phyloP scores from a whole-genome alignment of 179 eudicot genomes.

The Beta lomatogona region DNA sequence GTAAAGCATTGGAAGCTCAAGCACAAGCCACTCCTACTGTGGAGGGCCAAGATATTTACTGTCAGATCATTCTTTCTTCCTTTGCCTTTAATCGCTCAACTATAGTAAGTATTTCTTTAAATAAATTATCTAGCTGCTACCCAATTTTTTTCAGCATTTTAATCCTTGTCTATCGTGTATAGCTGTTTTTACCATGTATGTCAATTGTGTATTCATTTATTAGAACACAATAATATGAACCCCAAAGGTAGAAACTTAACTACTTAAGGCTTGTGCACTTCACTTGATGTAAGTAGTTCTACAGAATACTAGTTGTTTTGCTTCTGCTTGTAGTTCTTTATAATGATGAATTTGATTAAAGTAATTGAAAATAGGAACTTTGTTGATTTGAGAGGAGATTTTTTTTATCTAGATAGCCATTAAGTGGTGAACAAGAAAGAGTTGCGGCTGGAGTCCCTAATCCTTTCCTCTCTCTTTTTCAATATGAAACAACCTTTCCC shows the following conservation, averaged over 20 bases:
- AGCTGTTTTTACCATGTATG: background rate
- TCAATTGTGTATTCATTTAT: background rate
- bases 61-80: constrained; percentile 6
- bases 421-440: too few relatives aligned
- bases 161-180: background rate
- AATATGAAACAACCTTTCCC: too few relatives aligned
- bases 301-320: background rate
- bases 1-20: background rate
- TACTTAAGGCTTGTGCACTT: background rate
- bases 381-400: too few relatives aligned
- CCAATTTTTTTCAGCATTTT: background rate
- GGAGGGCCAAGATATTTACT: background rate
- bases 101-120: constrained; percentile 6
- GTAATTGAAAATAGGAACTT: background rate
- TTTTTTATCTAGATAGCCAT: too few relatives aligned
- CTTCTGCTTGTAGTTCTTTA: background rate
- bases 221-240: too few relatives aligned
- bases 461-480: too few relatives aligned
- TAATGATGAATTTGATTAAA: background rate
- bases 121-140: background rate
- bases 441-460: too few relatives aligned
- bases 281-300: background rate
- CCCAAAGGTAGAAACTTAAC: background rate
- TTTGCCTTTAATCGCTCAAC: background rate
- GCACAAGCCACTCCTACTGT: constrained; percentile 2